Evolutionary conservation across 345 rosid genomes (phyloP).

Genomic region (Firmiana major): DNA sequence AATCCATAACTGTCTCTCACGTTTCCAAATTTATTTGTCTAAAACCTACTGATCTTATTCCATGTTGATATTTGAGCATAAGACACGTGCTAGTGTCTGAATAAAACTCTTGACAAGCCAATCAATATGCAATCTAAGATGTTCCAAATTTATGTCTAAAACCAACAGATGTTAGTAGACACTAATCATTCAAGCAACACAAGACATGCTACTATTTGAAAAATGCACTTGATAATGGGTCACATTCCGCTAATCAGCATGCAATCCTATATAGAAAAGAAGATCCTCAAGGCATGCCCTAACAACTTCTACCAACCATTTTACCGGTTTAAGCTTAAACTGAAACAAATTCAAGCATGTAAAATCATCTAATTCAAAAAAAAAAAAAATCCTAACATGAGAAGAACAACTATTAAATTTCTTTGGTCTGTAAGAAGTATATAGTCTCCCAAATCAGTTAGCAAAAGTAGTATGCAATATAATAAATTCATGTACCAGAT

Average conservation of each 20-base stretch:
- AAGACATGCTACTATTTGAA: neutral
- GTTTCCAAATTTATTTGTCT: neutral
- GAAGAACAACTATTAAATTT: neutral
- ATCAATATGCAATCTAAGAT: neutral
- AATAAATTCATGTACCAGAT: neutral
- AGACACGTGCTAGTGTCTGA: neutral
- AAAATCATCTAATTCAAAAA: neutral
- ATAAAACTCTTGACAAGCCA: neutral
- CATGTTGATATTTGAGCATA: neutral
- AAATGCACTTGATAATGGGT: neutral
- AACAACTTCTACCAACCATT: neutral
- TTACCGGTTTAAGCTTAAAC: neutral
- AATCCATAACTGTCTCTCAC: neutral
- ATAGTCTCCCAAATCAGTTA: neutral
- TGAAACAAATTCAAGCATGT: neutral
- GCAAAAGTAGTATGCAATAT: neutral
- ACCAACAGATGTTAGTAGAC: neutral
- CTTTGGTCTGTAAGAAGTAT: neutral
- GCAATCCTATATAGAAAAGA: neutral
- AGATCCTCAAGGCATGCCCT: neutral
- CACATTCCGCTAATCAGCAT: neutral
- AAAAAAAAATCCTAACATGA: neutral
- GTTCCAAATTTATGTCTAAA: neutral
- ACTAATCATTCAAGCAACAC: neutral
- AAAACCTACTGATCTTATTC: neutral